Evolutionary conservation across 768 basidiomycete species (phyloP).

Genomic region (Mycena rosella): DNA sequence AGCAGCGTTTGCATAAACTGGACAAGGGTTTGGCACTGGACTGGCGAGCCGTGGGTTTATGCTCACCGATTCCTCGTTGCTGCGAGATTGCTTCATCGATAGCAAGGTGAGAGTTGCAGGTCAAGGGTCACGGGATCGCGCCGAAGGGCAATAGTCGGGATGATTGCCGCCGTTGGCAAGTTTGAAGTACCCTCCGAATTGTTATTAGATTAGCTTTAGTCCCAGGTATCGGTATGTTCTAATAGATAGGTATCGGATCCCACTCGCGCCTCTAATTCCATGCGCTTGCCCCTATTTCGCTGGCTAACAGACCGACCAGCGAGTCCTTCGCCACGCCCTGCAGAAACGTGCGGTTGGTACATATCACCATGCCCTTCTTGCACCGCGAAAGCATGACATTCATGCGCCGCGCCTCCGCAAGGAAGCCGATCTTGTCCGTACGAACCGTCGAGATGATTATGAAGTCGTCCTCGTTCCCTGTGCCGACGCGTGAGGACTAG

Average conservation of each 20-base stretch:
- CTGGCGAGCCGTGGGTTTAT: neutral
- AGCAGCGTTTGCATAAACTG: constrained; percentile 48
- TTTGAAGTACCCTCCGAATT: neutral
- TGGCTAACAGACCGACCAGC: constrained; percentile 52
- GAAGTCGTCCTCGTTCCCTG: constrained; percentile 66
- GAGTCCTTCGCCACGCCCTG: constrained; percentile 48
- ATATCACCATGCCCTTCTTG: constrained; percentile 59
- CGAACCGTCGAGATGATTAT: constrained; percentile 66
- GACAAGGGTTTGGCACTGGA: neutral
- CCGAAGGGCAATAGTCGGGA: no score
- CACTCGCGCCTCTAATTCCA: constrained; percentile 18
- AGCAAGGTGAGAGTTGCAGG: neutral
- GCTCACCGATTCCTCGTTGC: constrained; percentile 22
- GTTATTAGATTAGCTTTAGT: neutral
- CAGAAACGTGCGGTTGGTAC: constrained; percentile 59
- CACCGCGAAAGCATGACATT: constrained; percentile 69
- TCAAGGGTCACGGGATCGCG: constrained; percentile 23
- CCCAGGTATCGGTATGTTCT: constrained; percentile 12
- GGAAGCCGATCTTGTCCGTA: constrained; percentile 59
- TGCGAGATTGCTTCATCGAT: constrained; percentile 20
- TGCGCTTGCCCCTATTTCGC: constrained; percentile 4
- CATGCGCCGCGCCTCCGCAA: constrained; percentile 57
- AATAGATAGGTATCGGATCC: constrained; percentile 5
- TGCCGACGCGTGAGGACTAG: neutral
- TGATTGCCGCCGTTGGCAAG: neutral